Evolutionary conservation across 495 filamentous ascomycete genomes (phyloP).

Genomic region (Penicillium daleae): DNA sequence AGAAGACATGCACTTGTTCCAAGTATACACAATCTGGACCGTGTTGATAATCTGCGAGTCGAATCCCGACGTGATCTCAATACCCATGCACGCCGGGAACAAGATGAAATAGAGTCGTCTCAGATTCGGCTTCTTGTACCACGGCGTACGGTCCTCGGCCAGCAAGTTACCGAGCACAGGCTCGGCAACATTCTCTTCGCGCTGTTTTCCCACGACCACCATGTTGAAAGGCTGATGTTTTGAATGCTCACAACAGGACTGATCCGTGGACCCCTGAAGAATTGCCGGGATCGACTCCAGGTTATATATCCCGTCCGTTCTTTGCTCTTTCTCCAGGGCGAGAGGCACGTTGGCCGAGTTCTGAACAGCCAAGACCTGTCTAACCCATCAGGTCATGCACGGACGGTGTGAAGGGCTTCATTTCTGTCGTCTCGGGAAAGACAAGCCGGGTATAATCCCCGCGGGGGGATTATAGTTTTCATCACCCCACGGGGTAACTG

Average conservation of each 20-base stretch:
- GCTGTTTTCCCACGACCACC: slow-evolving; percentile 34
- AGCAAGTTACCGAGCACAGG: slow-evolving; percentile 32
- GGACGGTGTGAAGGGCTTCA: slow-evolving; percentile 5
- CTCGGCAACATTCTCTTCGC: slow-evolving; percentile 37
- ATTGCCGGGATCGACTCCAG: slow-evolving; percentile 4
- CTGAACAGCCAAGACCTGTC: slow-evolving; percentile 3
- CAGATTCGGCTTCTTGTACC: slow-evolving; percentile 68
- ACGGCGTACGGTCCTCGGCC: slow-evolving; percentile 36
- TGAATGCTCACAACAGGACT: slow-evolving; percentile 3
- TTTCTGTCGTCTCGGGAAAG: slow-evolving; percentile 8
- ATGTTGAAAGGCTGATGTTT: slow-evolving; percentile 20
- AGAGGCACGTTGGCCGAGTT: slow-evolving; percentile 10
- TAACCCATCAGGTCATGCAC: slow-evolving; percentile 5
- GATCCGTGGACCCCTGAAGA: slow-evolving; percentile 13
- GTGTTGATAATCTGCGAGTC: slow-evolving; percentile 74
- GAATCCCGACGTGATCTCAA: slow-evolving; percentile 74
- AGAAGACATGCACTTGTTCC: slow-evolving; percentile 55
- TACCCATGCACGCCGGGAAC: slow-evolving; percentile 68
- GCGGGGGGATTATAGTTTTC: slow-evolving; percentile 13
- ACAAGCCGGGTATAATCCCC: slow-evolving; percentile 17
- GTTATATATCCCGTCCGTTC: slow-evolving; percentile 14
- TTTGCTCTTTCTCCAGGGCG: slow-evolving; percentile 5
- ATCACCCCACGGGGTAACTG: slow-evolving; percentile 17
- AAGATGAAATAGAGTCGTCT: slow-evolving; percentile 63
- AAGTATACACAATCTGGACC: slow-evolving; percentile 62